Conservation (phyloP, 2,329 filamentous ascomycete genomes). For the Scleromitrula shiraiana region DNA sequence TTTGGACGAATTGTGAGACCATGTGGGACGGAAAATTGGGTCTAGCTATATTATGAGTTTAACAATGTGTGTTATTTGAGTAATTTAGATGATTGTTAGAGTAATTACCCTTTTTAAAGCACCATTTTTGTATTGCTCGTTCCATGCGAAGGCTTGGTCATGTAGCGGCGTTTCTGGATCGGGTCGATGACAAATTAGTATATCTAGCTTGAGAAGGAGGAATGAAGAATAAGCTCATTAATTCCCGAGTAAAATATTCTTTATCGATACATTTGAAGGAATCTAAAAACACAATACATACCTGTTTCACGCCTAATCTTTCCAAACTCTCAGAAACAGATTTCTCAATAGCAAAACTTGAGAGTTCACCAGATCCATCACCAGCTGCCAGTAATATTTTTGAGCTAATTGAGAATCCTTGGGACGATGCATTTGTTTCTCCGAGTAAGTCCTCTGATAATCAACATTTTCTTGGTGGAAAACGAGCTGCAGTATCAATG, state of each 20-base stretch:
- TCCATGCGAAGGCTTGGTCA: constrained; percentile 17
- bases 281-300: neutral
- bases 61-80: constrained; percentile 18
- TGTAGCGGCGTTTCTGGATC: constrained; percentile 18
- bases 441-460: constrained; percentile 9
- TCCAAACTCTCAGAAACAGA: neutral
- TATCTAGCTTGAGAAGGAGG: constrained; percentile 2
- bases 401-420: constrained; percentile 8
- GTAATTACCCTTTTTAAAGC: constrained; percentile 19
- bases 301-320: neutral
- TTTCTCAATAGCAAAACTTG: neutral
- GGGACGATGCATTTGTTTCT: neutral
- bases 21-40: neutral
- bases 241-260: too few species aligned
- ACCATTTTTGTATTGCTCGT: constrained; percentile 25
- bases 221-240: neutral
- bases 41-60: constrained; percentile 18
- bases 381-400: constrained; percentile 6
- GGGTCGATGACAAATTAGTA: constrained; percentile 10
- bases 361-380: neutral
- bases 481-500: constrained; percentile 11
- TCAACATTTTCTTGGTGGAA: constrained; percentile 6
- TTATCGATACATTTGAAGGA: too few species aligned
- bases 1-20: neutral
- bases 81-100: constrained; percentile 20